These are phyloP conservation scores for Rutstroemia sp. DNA, from an alignment of 2,329 filamentous ascomycete species.

Conservation along the genomic window DNA sequence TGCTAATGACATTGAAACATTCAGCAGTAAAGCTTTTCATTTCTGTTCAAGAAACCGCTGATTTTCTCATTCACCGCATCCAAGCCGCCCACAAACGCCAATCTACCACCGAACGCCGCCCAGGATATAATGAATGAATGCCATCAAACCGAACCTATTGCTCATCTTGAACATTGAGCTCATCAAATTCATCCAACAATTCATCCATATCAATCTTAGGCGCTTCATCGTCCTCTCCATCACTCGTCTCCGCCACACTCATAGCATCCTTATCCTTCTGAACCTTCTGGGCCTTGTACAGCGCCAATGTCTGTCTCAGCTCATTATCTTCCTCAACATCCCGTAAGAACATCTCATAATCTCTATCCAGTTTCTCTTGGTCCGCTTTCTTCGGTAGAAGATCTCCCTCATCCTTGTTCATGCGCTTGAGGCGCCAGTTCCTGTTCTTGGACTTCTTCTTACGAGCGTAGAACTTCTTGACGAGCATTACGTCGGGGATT, in stretches of 20 bases:
- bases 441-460: constrained; percentile 76
- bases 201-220: constrained; percentile 73
- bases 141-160: constrained; percentile 7
- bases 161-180: constrained; percentile 55
- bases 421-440: constrained; percentile 92
- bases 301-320: constrained; percentile 69
- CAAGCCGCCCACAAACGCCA: too few species aligned
- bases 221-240: constrained; percentile 55
- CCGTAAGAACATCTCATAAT: constrained; percentile 95
- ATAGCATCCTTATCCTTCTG: constrained; percentile 53
- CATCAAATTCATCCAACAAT: constrained; percentile 87
- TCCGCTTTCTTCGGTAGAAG: constrained; percentile 80
- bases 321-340: constrained; percentile 96
- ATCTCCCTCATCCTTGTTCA: constrained; percentile 84
- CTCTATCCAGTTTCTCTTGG: constrained; percentile 78
- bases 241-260: constrained; percentile 57
- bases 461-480: constrained; percentile 93
- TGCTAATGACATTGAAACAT: too few species aligned
- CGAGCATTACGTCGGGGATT: constrained; percentile 86
- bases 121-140: constrained; percentile 6
- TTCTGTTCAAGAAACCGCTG: too few species aligned
- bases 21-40: too few species aligned
- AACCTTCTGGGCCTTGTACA: constrained; percentile 63
- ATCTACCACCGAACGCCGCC: constrained; percentile 2
- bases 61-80: too few species aligned